phyloP scores from a whole-genome alignment of 495 filamentous ascomycete genomes.

The Penicillium mononematosum region DNA sequence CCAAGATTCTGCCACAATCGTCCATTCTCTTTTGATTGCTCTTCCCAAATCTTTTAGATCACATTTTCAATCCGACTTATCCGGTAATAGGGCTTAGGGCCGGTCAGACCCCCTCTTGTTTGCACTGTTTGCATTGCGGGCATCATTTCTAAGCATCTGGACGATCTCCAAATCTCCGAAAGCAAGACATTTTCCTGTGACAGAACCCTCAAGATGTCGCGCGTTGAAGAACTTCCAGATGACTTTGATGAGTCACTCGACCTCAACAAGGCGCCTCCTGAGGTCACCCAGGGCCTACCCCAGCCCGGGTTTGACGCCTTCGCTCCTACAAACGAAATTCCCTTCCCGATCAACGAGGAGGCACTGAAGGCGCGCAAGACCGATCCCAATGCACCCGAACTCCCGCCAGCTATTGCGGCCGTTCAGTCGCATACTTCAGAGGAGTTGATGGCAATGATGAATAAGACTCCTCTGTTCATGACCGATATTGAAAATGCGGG shows the following conservation, averaged over 20 bases:
- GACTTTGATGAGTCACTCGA: conserved; percentile 49
- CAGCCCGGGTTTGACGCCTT: conserved; percentile 27
- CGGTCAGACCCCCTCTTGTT: conserved; percentile 33
- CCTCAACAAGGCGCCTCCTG: conserved; percentile 31
- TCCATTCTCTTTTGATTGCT: not conserved
- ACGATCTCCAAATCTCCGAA: conserved; percentile 11
- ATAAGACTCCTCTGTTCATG: conserved; percentile 91
- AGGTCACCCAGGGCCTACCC: conserved; percentile 17
- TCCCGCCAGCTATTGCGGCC: conserved; percentile 61
- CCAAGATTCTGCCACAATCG: not conserved
- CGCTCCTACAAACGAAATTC: conserved; percentile 35
- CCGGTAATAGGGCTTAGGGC: conserved; percentile 26
- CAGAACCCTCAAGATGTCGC: conserved; percentile 30
- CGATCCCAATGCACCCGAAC: conserved; percentile 34
- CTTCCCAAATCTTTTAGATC: not conserved
- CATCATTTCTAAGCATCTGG: conserved; percentile 16
- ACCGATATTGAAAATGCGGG: conserved; percentile 74
- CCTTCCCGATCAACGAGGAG: conserved; percentile 48
- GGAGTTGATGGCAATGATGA: conserved; percentile 72
- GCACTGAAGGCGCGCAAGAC: conserved; percentile 34
- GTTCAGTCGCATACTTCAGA: conserved; percentile 62
- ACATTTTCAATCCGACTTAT: not conserved
- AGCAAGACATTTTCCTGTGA: not conserved
- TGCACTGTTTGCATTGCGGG: conserved; percentile 38
- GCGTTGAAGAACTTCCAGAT: conserved; percentile 53